Evolutionary conservation across 2,329 filamentous ascomycete species (phyloP), one percentile per base, ranked within the genome.

Genomic region (Chrysoporthe puriensis): DNA sequence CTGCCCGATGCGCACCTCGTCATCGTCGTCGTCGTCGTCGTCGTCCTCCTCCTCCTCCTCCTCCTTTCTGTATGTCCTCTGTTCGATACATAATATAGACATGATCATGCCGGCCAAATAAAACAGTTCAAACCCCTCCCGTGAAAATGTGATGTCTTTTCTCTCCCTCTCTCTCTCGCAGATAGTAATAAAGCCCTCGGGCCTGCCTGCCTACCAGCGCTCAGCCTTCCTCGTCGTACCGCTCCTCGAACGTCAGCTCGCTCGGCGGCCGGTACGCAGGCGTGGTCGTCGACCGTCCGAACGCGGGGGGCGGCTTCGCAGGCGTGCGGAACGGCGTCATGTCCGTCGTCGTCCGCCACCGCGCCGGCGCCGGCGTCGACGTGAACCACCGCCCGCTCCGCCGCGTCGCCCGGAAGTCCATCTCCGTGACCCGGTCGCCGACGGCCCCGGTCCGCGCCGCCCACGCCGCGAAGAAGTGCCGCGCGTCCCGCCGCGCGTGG

Each of bases 401-500:
- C 66, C 69, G 46, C 57, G 69, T 63, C 44, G 67, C 50, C 43
- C 69, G 54, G 62, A 70, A 70, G 61, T 70, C 69, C 66, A 69
- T 58, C 50, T 70, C 69, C 7, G 69, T 62, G 44, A 69, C 64
- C 40, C 69, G 64, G 58, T 73, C 71, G 1, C 70, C 72, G 1
- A 70, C 69, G 2, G 72, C 71, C 16, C 48, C 52, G 21, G 66
- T 67, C n/a, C 63, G 64, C 44, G 72, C 65, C 36, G 71, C 72
- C 75, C 75, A 77, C n/a, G 71, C 70, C 40, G 68, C 67, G 18
- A 77, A 54, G 11, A 74, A 58, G 21, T 71, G 68, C 26, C 70
- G 66, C 54, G 69, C 63, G 21, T 73, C 61, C 26, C 73, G 70
- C 50, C 68, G 64, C 13, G 73, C 69, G 44, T 74, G 73, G 50